These are phyloP conservation scores for Leishmania tropica DNA, from an alignment of 208 protist genomes.

Conservation along the genomic window DNA sequence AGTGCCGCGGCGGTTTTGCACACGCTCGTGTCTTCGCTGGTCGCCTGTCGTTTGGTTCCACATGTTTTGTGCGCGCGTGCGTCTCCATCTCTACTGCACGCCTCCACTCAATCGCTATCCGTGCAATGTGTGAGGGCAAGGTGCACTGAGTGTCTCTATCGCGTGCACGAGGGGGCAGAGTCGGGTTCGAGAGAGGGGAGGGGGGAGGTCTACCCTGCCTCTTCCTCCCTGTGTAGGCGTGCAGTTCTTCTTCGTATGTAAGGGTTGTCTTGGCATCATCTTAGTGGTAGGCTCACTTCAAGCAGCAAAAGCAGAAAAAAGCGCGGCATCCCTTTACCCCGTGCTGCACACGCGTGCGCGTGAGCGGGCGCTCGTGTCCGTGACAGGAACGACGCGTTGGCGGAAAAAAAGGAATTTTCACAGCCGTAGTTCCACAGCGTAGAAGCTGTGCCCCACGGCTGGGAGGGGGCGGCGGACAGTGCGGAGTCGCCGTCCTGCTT, in stretches of 20 bases:
- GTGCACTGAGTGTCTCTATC: not conserved
- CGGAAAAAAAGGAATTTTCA: not conserved
- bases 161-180: not conserved
- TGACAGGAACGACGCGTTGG: not conserved
- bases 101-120: not conserved
- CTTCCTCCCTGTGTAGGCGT: not conserved
- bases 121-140: not conserved
- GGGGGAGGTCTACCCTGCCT: not conserved
- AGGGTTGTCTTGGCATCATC: not conserved
- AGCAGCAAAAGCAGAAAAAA: no score
- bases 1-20: not conserved
- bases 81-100: not conserved
- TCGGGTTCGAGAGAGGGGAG: not conserved
- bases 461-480: not conserved
- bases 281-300: constrained; percentile 5
- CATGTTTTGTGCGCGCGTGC: not conserved
- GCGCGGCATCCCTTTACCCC: no score
- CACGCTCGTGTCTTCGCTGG: no score
- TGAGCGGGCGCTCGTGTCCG: not conserved
- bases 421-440: not conserved
- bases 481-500: not conserved
- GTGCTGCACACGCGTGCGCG: no score
- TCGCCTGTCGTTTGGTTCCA: no score
- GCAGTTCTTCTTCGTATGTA: not conserved
- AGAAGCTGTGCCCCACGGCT: not conserved